Evolutionary conservation across 2,329 filamentous ascomycete genomes (phyloP), one percentile per base, ranked within the genome.

Genomic region (Ophiostoma sp.): DNA sequence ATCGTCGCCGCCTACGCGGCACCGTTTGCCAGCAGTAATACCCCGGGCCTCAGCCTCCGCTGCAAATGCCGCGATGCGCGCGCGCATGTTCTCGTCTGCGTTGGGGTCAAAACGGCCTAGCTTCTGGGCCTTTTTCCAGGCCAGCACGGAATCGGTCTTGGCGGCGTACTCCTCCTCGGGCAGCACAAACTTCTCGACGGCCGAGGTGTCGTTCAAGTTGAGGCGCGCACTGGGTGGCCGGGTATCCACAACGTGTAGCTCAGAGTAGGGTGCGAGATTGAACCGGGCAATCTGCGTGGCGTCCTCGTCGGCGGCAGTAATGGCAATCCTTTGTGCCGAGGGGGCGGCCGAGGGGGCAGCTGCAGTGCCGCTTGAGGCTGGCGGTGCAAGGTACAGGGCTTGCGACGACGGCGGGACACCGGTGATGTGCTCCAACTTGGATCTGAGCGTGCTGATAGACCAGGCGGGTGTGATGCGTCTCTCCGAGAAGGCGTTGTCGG

Each of bases 71-170:
- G 86, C 84, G 71, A 91, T 82, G 78, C 91, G 91, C 73, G 91
- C 86, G 77, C 92, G 84, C 77, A 93, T 89, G 31, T 90, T 86
- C 72, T 84, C 87, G 23, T 91, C 88, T 8, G 93, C 92, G 75
- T 90, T 85, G 15, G 95, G 95, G 77, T 98, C 93, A 80, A 99
- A 99, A 48, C 95, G 92, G 68, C 95, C 95, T n/a, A 98, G 87
- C 78, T 96, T 94, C 79, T 97, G 89, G n/a, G 88, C 83, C 81
- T 92, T 94, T 81, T 99, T 99, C 93, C 93, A 98, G 6, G 94
- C 92, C 33, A 97, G 86, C 17, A 99, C 95, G 3, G 91, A 94
- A 80, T 97, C 92, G 62, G 88, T 84, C 77, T 94, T 93, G 76
- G 88, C 87, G 78, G 93, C 93, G 80, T 99, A 99, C 77, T 94